Base-by-base conservation (phyloP, 495 filamentous ascomycete species). In the Chaetomium fimeti region DNA sequence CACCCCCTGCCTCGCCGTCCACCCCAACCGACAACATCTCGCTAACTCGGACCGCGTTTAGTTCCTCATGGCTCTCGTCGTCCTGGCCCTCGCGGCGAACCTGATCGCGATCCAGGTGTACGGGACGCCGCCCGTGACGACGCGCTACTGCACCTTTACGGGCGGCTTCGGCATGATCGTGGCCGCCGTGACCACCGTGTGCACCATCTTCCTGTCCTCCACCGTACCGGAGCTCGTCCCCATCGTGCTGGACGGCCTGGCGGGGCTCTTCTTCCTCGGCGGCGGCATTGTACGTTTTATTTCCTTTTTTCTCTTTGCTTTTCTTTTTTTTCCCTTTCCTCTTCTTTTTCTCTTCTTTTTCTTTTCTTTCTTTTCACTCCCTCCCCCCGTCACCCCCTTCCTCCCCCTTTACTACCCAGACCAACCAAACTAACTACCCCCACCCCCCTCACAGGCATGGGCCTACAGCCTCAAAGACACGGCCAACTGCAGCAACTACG, bases 211-310 rank as follows among this genome's bases (percentile, higher is more conserved):
- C 54, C 43, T 78, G 28, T 72, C 76, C 12, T 67, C 73, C n/a
- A n/a, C n/a, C 7, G 71, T 84, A 11, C 75, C 78, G 3, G 72
- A 70, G 0, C 58, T 82, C 0, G 69, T 78, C 7, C 69, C 75
- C 5, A 67, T 81, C 52, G 74, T 62, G 0, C 66, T 82, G 1
- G 84, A 86, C 67, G 80, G 68, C 0, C 40, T 85, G 0, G 71
- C 78, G 0, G 64, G 68, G 1, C 57, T 83, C 18, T 74, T 84
- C 36, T 76, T 82, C 45, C 71, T 86, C 5, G 82, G 79, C 15
- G 82, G 79, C 38, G 85, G 78, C 22, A 79, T 85, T 58, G 84
- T 86, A 79, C 67, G 85, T 82, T 13, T 11, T 15, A 2, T n/a
- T 25, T 40, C 53, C 11, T 12, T 24, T 20, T n/a, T 11, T 22